Evolutionary conservation across 2,329 filamentous ascomycete genomes (phyloP), one percentile per base, ranked within the genome.

Genomic region (Podosphaera xanthii): DNA sequence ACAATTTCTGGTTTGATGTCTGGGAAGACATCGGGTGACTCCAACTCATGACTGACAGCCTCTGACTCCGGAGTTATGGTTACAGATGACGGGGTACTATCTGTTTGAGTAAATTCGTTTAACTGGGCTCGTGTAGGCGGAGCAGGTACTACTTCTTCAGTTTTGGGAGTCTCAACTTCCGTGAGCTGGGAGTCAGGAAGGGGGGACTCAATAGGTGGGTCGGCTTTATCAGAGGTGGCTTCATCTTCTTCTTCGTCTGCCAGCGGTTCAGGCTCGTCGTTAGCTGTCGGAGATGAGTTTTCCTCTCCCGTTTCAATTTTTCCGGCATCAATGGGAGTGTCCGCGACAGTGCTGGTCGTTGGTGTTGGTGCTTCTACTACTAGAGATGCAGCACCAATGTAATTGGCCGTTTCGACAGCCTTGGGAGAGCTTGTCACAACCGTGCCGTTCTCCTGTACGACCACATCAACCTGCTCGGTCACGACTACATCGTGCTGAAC

Each of bases 401-500:
- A 58, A 10, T 62, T 65, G 4, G 59, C 58, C 5, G 65, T 67
- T 22, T 48, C 62, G 14, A 65, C 56, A 3, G 61, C 59, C n/a
- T 58, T 38, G 8, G 65, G 56, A n/a, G 22, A 36, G 3, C 61
- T 63, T 12, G 67, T 67, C 12, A 54, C 35, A 42, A 53, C 63
- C 4, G 60, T 56, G 57, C 66, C 67, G 56, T 65, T 64, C 3
- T 54, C 12, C 38, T 61, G 38, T 5, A 60, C 61, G 35, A 62
- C 65, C 7, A 69, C 64, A n/a, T 57, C 59, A 33, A 67, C 58
- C 35, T 63, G 62, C 52, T 64, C 63, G 4, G 62, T 66, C 22
- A 67, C 61, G 22, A 65, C 42, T 2, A 65, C 63, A 12, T 60
- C 42, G 9, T 67, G 64, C 46, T 60, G 62, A 30, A 64, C 61